Conservation (phyloP, 129 eudicot species). For the Centella asiatica region DNA sequence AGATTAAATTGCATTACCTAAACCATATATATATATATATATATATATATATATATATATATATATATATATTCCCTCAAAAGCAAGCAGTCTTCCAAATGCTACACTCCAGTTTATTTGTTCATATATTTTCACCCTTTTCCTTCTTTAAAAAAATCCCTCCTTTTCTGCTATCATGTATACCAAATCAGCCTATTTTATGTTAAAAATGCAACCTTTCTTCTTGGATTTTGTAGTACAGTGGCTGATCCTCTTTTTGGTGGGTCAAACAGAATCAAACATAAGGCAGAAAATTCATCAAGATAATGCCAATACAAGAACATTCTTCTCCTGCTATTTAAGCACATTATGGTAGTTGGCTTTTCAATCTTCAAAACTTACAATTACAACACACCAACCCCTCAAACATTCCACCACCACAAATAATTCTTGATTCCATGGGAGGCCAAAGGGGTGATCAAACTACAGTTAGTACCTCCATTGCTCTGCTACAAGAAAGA, state of each 20-base stretch:
- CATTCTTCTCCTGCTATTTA: constrained; percentile 17
- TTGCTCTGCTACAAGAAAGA: constrained; percentile 53
- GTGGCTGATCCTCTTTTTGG: constrained; percentile 15
- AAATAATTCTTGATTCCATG: constrained; percentile 19
- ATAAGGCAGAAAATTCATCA: not conserved
- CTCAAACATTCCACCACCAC: not conserved
- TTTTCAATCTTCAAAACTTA: constrained; percentile 1
- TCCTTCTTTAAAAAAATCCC: constrained; percentile 11
- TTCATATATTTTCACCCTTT: constrained; percentile 8
- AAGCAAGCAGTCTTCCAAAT: constrained; percentile 17
- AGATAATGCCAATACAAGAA: constrained; percentile 10
- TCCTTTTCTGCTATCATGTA: constrained; percentile 7
- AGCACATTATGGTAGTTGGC: constrained; percentile 15
- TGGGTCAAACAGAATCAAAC: not conserved
- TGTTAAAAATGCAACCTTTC: not conserved
- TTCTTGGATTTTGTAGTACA: constrained; percentile 16
- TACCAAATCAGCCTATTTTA: constrained; percentile 1
- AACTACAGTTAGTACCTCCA: constrained; percentile 24
- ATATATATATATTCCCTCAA: constrained; percentile 12
- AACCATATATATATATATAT: no score
- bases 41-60: no score
- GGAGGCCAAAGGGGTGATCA: constrained; percentile 29
- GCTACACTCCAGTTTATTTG: constrained; percentile 7
- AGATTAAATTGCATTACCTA: constrained; percentile 8
- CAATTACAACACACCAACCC: not conserved